Evolutionary conservation across 305 asterid genomes (phyloP).

Genomic region (Fraxinus albicans): DNA sequence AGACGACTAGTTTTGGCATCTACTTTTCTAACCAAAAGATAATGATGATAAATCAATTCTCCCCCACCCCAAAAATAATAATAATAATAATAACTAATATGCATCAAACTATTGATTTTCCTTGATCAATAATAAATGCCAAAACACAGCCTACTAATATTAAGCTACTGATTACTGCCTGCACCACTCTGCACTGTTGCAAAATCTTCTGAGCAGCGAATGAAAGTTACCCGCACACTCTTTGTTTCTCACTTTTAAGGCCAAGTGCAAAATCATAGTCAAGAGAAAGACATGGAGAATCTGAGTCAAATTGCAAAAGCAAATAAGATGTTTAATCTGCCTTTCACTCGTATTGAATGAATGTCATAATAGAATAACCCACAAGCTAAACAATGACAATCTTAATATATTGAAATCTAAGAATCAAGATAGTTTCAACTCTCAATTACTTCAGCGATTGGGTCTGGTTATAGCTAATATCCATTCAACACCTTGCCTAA

Average conservation of each 20-base stretch:
- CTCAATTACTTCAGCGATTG: neutral
- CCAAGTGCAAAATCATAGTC: neutral
- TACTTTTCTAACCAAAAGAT: neutral
- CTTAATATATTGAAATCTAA: neutral
- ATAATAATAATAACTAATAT: neutral
- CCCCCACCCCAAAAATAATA: neutral
- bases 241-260: neutral
- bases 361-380: neutral
- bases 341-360: neutral
- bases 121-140: neutral
- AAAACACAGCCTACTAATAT: neutral
- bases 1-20: neutral
- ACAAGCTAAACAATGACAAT: neutral
- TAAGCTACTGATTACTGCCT: neutral
- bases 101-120: neutral
- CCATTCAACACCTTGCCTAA: neutral
- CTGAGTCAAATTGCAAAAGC: neutral
- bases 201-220: neutral
- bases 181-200: neutral
- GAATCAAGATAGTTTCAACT: neutral
- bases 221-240: neutral
- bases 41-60: neutral
- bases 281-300: neutral
- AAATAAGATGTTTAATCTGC: neutral
- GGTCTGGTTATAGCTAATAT: neutral